phyloP scores from a whole-genome alignment of 1,139 yeast genomes.

The Taiozyma sp. region DNA sequence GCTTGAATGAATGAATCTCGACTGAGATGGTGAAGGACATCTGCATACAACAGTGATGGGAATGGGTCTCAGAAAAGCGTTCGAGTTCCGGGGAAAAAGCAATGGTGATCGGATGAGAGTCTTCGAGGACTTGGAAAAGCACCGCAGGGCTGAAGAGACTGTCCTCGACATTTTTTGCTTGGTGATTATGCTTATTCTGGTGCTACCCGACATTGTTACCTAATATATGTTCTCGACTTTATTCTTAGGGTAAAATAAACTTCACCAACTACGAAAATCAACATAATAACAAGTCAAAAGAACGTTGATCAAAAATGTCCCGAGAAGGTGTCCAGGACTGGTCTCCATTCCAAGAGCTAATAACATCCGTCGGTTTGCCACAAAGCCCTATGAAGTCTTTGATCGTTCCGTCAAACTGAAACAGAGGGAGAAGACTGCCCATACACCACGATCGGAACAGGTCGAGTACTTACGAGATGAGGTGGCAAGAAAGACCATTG shows the following conservation, averaged over 20 bases:
- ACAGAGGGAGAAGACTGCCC: constrained; percentile 54
- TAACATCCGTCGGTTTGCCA: constrained; percentile 1
- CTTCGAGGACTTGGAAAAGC: neutral
- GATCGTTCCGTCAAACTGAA: constrained; percentile 54
- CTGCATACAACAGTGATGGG: neutral
- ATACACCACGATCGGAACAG: constrained; percentile 42
- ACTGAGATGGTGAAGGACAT: neutral
- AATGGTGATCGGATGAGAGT: neutral
- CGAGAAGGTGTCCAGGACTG: neutral
- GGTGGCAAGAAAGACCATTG: constrained; percentile 66
- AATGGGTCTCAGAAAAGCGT: neutral
- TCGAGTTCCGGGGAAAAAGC: neutral
- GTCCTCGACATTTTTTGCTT: neutral
- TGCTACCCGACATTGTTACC: neutral
- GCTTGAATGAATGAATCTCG: neutral
- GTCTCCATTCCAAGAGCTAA: neutral
- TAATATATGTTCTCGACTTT: neutral
- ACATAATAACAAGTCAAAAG: neutral
- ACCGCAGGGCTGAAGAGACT: neutral
- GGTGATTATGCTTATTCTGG: neutral
- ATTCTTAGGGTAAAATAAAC: neutral
- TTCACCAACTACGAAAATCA: neutral
- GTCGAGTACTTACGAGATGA: constrained; percentile 78
- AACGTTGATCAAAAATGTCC: neutral
- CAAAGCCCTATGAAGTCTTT: constrained; percentile 45